Base-by-base conservation (phyloP, 2,329 filamentous ascomycete species). In the Xylaria multiplex region DNA sequence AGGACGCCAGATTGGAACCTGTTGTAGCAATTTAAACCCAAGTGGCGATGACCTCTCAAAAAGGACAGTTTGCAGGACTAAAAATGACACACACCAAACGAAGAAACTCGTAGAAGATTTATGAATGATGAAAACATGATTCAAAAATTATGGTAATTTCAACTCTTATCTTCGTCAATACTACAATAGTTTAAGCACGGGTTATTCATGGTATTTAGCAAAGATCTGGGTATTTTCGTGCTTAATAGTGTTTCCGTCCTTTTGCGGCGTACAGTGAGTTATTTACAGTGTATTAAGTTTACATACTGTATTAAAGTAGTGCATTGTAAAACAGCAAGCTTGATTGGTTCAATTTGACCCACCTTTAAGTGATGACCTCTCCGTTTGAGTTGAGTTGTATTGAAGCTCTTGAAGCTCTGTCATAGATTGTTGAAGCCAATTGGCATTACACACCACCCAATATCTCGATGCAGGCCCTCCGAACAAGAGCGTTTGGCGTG, bases 401-500 rank as follows among this genome's bases (percentile, higher is more conserved):
- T 61, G 66, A 62, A 69, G 64, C 59, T 67, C 61, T 46, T 24
- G 64, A 65, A 69, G 66, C 69, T 69, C 57, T 40, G 62, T 52
- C 59, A 59, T 57, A 61, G 67, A 58, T 60, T 54, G 57, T 60
- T 35, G 68, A 67, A 67, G 66, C 69, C 70, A 73, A 73, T 77
- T 75, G 73, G 69, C 69, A 75, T 50, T 57, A 60, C 71, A 59
- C 57, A 64, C 37, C 58, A 56, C 52, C 60, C 53, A 48, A 19
- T 62, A 43, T 59, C 59, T 71, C 67, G 62, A 78, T 78, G 76
- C 75, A 77, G 70, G 75, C 75, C 73, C 66, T 78, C 74, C 81
- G 83, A 79, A 81, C 81, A 74, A 79, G 82, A 78, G 81, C 76
- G 75, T 77, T 76, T 75, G 77, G 75, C 72, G 72, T 77, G 69